Conservation (phyloP, 1,139 yeast species). For the Yamadazyma oceani region DNA sequence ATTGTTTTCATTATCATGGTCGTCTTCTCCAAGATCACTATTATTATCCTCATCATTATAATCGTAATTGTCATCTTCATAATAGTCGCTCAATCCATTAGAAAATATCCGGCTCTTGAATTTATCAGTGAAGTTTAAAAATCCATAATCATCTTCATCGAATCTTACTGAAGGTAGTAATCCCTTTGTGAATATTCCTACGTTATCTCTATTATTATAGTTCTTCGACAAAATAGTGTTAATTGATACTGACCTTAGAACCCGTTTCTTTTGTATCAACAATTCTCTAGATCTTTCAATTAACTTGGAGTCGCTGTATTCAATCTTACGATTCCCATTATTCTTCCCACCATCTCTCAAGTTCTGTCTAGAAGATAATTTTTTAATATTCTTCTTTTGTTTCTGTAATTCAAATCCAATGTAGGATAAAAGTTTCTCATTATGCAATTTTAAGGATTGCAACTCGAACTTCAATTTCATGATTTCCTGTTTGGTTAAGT, state of each 20-base stretch:
- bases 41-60: slow-evolving; percentile 7
- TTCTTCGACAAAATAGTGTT: slow-evolving; percentile 39
- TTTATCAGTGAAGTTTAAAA: slow-evolving; percentile 31
- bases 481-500: slow-evolving; percentile 49
- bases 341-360: slow-evolving; percentile 8
- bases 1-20: slow-evolving; percentile 11
- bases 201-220: slow-evolving; percentile 20
- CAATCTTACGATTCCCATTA: slow-evolving; percentile 23
- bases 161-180: slow-evolving; percentile 16
- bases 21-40: slow-evolving; percentile 6
- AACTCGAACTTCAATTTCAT: slow-evolving; percentile 54
- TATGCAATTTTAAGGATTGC: slow-evolving; percentile 53
- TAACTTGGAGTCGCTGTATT: slow-evolving; percentile 56
- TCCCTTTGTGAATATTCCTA: slow-evolving; percentile 21
- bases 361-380: slow-evolving; percentile 39
- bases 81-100: slow-evolving; percentile 28
- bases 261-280: slow-evolving; percentile 45
- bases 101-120: slow-evolving; percentile 33
- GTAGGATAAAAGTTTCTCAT: slow-evolving; percentile 55
- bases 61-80: slow-evolving; percentile 20
- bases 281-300: slow-evolving; percentile 45
- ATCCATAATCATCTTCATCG: slow-evolving; percentile 31
- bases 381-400: slow-evolving; percentile 44
- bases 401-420: slow-evolving; percentile 59
- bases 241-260: slow-evolving; percentile 45